These are phyloP conservation scores for Shiraia sp. DNA, from an alignment of 2,329 filamentous ascomycete genomes.

Conservation along the genomic window DNA sequence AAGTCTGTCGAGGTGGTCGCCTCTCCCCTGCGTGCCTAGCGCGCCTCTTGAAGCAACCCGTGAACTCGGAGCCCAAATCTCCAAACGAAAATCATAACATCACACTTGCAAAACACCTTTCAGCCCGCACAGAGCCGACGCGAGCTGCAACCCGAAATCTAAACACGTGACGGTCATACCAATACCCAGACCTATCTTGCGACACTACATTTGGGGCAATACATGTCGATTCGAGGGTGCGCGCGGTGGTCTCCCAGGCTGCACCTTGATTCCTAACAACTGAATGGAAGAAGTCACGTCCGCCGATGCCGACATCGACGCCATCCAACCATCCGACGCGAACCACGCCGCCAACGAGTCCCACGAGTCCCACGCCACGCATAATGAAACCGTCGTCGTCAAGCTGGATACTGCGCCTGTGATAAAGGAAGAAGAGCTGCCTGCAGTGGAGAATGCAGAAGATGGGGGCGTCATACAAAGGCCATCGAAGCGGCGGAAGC, in stretches of 20 bases:
- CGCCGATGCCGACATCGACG: constrained; percentile 35
- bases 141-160: constrained; percentile 32
- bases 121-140: constrained; percentile 30
- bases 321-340: constrained; percentile 28
- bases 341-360: constrained; percentile 21
- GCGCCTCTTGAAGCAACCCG: constrained; percentile 2
- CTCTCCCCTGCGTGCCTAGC: neutral
- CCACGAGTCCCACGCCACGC: constrained; percentile 20
- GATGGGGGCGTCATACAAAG: constrained; percentile 33
- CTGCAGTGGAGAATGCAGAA: constrained; percentile 17
- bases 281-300: constrained; percentile 39
- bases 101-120: constrained; percentile 19
- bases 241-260: constrained; percentile 37
- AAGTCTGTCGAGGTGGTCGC: neutral
- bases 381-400: constrained; percentile 11
- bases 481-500: constrained; percentile 66
- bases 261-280: constrained; percentile 25
- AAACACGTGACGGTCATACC: constrained; percentile 31
- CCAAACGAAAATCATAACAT: constrained; percentile 26
- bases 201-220: constrained; percentile 28
- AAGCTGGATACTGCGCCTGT: constrained; percentile 26
- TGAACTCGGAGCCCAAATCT: constrained; percentile 3
- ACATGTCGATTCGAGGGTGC: constrained; percentile 35
- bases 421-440: constrained; percentile 32
- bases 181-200: constrained; percentile 19